Percentiles rank a stretch among this genome's conserved stretches.
Evolutionary conservation across 768 basidiomycete genomes (phyloP).

Genomic region (Rhizopogon vinicolor): DNA sequence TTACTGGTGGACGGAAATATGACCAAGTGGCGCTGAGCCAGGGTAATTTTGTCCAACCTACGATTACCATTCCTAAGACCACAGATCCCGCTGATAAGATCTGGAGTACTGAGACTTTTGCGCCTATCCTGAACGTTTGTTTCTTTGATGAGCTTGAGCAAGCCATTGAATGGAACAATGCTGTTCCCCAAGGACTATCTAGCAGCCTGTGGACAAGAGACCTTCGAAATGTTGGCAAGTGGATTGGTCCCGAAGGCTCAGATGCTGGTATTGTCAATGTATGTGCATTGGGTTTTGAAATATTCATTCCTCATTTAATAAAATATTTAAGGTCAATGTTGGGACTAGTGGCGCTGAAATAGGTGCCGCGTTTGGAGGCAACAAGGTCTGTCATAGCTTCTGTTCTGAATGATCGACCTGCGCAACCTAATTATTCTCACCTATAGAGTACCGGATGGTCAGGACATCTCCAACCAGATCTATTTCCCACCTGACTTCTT

Average conservation of each 20-base stretch:
- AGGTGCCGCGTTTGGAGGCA: constrained; percentile 89
- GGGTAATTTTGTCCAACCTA: constrained; percentile 90
- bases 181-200: constrained; percentile 86
- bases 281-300: constrained; percentile 21
- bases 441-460: constrained; percentile 79
- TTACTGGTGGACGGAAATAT: constrained; percentile 67
- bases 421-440: constrained; percentile 12
- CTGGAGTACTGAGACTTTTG: constrained; percentile 83
- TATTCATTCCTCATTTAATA: not conserved
- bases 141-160: constrained; percentile 84
- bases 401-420: constrained; percentile 10
- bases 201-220: constrained; percentile 90
- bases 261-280: constrained; percentile 94
- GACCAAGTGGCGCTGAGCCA: constrained; percentile 42
- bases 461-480: constrained; percentile 21
- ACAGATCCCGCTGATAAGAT: constrained; percentile 48
- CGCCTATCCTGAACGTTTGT: constrained; percentile 83
- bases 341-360: constrained; percentile 71
- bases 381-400: constrained; percentile 55
- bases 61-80: constrained; percentile 68
- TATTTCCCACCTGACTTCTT: constrained; percentile 14
- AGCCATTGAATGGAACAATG: constrained; percentile 89
- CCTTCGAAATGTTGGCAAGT: constrained; percentile 79
- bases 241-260: constrained; percentile 87
- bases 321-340: constrained; percentile 49